These are phyloP conservation scores for Pseudozyma thailandica DNA, from an alignment of 1,284 basidiomycete genomes.

Conservation along the genomic window DNA sequence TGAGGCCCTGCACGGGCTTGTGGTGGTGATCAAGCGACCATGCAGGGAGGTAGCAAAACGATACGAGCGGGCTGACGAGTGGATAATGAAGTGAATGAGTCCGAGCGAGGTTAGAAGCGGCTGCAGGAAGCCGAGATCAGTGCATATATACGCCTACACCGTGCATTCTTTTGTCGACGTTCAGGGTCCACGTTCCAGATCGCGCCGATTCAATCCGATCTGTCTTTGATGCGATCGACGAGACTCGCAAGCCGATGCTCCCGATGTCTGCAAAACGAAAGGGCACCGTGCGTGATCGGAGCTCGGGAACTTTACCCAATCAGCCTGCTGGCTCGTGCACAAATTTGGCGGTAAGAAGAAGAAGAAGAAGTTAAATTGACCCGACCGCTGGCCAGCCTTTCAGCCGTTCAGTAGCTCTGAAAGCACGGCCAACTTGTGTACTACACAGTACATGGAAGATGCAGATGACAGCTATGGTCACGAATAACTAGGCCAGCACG, in stretches of 20 bases:
- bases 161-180: background rate
- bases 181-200: slow-evolving; percentile 6
- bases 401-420: no score
- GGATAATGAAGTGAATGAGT: background rate
- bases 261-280: background rate
- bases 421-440: background rate
- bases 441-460: background rate
- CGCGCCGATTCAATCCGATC: background rate
- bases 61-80: background rate
- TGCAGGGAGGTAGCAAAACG: background rate
- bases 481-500: no score
- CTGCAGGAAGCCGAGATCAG: no score
- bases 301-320: background rate
- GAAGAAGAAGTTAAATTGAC: background rate
- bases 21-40: background rate
- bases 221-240: no score
- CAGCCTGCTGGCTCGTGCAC: slow-evolving; percentile 3
- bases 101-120: no score
- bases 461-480: no score
- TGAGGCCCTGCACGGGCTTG: background rate
- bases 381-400: no score
- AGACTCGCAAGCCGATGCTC: no score
- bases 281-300: slow-evolving; percentile 12
- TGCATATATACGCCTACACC: no score
- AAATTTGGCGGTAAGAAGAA: background rate